These are phyloP conservation scores for Colletotrichum noveboracense DNA, from an alignment of 2,329 filamentous ascomycete species.

Conservation along the genomic window DNA sequence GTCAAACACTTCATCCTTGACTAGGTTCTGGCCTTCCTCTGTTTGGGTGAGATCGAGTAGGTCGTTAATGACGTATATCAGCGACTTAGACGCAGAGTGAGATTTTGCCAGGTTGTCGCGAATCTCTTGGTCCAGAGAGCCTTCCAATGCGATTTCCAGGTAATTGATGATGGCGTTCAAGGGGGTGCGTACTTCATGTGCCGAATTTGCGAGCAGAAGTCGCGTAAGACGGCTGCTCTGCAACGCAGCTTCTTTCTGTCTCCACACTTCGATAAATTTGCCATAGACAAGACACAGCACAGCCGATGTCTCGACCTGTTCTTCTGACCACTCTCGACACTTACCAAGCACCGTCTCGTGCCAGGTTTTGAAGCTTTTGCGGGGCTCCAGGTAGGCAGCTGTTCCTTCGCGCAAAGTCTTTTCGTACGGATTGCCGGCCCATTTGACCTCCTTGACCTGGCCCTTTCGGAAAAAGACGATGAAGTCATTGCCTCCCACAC, in stretches of 20 bases:
- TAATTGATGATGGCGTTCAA: conserved; percentile 96
- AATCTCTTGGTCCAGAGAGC: conserved; percentile 78
- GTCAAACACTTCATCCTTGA: conserved; percentile 84
- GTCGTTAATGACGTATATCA: conserved; percentile 95
- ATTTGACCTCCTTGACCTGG: conserved; percentile 78
- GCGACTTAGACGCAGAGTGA: conserved; percentile 88
- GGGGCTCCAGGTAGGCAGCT: conserved; percentile 75
- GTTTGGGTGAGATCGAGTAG: conserved; percentile 87
- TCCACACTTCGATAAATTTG: conserved; percentile 90
- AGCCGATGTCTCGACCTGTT: conserved; percentile 87
- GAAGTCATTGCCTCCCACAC: conserved; percentile 78
- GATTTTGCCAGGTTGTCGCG: conserved; percentile 84
- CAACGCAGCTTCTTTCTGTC: conserved; percentile 84
- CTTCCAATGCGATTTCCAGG: conserved; percentile 87
- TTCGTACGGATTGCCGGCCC: conserved; percentile 87
- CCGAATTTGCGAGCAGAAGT: conserved; percentile 83
- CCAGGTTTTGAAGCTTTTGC: conserved; percentile 82
- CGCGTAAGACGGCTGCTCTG: conserved; percentile 83
- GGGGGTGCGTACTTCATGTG: conserved; percentile 89
- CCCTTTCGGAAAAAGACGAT: conserved; percentile 89
- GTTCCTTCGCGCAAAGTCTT: conserved; percentile 77
- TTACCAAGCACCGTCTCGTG: conserved; percentile 81
- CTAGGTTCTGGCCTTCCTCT: conserved; percentile 78
- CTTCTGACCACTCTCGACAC: conserved; percentile 86
- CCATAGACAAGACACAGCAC: conserved; percentile 88